These are phyloP conservation scores for Acanthamoeba lugdunensis DNA, from an alignment of 208 protist species.

Conservation along the genomic window DNA sequence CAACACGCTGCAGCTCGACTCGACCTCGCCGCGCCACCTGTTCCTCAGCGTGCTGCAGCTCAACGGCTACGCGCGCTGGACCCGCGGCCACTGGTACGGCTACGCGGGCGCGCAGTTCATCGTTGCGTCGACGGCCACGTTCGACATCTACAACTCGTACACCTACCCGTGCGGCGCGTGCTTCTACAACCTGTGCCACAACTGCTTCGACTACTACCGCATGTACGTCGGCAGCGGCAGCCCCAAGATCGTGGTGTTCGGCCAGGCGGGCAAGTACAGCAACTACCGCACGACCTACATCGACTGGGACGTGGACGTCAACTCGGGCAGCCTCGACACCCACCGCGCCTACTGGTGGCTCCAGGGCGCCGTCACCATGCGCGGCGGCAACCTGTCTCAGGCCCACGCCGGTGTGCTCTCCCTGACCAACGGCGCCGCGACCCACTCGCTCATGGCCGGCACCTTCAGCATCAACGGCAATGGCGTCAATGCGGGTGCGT, in stretches of 20 bases:
- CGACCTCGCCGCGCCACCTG: not conserved
- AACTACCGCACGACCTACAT: constrained; percentile 73
- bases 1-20: constrained; percentile 9
- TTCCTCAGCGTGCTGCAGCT: constrained; percentile 40
- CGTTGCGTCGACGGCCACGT: constrained; percentile 36
- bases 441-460: constrained; percentile 8
- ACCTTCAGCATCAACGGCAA: constrained; percentile 38
- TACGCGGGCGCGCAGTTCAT: constrained; percentile 31
- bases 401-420: constrained; percentile 44
- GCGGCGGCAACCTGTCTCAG: constrained; percentile 28
- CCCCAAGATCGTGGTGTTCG: constrained; percentile 59
- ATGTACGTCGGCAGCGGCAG: constrained; percentile 26
- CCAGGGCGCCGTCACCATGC: constrained; percentile 39
- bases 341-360: constrained; percentile 57
- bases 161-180: constrained; percentile 26
- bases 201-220: constrained; percentile 67
- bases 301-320: constrained; percentile 63
- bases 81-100: constrained; percentile 25
- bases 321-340: constrained; percentile 48
- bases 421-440: not conserved
- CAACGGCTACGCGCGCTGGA: constrained; percentile 61
- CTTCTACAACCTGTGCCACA: constrained; percentile 66
- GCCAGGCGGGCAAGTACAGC: constrained; percentile 36
- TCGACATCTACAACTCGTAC: constrained; percentile 54
- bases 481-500: not conserved